Base-by-base conservation (phyloP, 305 asterid species). In the Lippia alba region DNA sequence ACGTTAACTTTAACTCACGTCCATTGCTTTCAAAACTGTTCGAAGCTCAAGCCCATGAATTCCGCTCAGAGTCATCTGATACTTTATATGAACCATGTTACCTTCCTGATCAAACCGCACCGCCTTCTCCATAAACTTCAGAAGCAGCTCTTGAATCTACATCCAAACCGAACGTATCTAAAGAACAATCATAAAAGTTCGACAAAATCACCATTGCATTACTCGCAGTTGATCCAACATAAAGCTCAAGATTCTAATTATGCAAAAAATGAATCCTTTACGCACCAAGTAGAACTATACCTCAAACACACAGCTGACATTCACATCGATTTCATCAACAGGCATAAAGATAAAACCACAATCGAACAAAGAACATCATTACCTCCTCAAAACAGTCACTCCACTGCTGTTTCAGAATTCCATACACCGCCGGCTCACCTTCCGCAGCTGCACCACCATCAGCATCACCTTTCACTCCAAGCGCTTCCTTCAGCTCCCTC, bases 91-190 rank as follows among this genome's bases (percentile, higher is more conserved):
- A 79, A 94, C 70, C 41, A 81, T 72, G 59, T 73, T 78, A 71
- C 61, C 72, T 57, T 78, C 89, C 73, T 79, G 88, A 68, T 91
- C 94, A 67, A 85, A 91, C 73, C 70, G 81, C 77, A 91, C 94
- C 20, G 91, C 94, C 24, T 63, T 76, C 84, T 91, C 95, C 87
- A 89, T 72, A 76, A 74, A 83, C 87, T 80, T 83, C 85, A 88
- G 56, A 70, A 88, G 90, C 66, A 85, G 73, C 78, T 86, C 88
- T 83, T 88, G 97, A 77, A 88, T 82, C 99, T 94, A 86, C 92
- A 88, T 73, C 83, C 83, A 89, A 80, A 87, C 78, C 69, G 83
- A 87, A 85, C 71, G 81, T 81, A 78, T 78, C 80, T 74, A 81
- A 80, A 80, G 64, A 81, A 76, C 82, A 79, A 84, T 83, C 79